Percentiles rank a stretch among this genome's conserved stretches.
Evolutionary conservation across 768 basidiomycete genomes (phyloP).

Genomic region (Xerocomellus dryophilus): DNA sequence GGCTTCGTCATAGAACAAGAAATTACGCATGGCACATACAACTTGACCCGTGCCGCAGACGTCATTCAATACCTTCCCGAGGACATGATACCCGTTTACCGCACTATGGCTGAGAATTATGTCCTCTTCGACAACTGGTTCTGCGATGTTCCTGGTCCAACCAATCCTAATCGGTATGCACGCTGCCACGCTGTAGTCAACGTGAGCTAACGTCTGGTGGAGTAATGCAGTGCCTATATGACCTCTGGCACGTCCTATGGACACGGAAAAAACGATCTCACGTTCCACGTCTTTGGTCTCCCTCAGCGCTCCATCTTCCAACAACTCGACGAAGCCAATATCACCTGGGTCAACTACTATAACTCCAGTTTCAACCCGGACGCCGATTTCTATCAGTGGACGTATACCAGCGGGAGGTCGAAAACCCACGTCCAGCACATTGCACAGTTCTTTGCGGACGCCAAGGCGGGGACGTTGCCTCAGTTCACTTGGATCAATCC

Average conservation of each 20-base stretch:
- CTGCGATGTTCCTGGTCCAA: constrained; percentile 27
- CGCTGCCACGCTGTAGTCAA: not conserved
- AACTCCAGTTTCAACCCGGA: constrained; percentile 29
- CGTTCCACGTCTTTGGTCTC: constrained; percentile 19
- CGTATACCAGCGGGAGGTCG: constrained; percentile 12
- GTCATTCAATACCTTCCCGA: constrained; percentile 23
- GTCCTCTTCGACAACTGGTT: constrained; percentile 25
- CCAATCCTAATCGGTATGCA: constrained; percentile 25
- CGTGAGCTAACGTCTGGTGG: not conserved
- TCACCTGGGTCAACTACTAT: constrained; percentile 27
- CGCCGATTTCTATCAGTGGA: constrained; percentile 24
- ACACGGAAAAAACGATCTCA: constrained; percentile 17
- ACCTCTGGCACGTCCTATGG: constrained; percentile 28
- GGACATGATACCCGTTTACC: constrained; percentile 23
- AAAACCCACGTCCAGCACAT: constrained; percentile 19
- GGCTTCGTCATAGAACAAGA: constrained; percentile 24
- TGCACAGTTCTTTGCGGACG: constrained; percentile 18
- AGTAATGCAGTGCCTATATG: constrained; percentile 18
- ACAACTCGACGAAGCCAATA: constrained; percentile 25
- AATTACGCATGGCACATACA: constrained; percentile 7
- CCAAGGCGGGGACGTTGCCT: constrained; percentile 21
- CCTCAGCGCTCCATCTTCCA: constrained; percentile 29
- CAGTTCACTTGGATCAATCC: constrained; percentile 29
- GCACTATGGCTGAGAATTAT: constrained; percentile 25
- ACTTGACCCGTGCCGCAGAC: constrained; percentile 17